Percentiles rank a stretch among this genome's conserved stretches.
These are phyloP conservation scores for Penicillium simplicissimum DNA, from an alignment of 495 filamentous ascomycete genomes.

Conservation along the genomic window DNA sequence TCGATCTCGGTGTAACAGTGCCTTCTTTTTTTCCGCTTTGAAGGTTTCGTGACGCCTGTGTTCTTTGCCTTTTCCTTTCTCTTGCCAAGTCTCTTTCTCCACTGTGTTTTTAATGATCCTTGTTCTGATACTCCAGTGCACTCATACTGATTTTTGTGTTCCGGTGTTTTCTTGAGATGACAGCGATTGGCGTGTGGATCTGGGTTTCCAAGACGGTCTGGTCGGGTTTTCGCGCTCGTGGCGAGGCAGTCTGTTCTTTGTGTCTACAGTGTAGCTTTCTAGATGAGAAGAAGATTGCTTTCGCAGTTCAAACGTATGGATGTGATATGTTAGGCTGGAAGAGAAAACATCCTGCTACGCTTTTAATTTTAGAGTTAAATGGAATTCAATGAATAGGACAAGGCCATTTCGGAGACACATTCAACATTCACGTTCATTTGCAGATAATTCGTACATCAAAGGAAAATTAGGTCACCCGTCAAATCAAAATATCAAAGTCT, in stretches of 20 bases:
- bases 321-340: no score
- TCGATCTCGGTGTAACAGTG: neutral
- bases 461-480: neutral
- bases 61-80: neutral
- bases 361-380: no score
- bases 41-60: neutral
- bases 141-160: conserved; percentile 14
- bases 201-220: conserved; percentile 17
- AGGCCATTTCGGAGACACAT: neutral
- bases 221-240: conserved; percentile 15
- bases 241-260: conserved; percentile 17
- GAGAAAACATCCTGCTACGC: no score
- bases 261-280: conserved; percentile 8
- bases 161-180: conserved; percentile 19
- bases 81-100: conserved; percentile 4
- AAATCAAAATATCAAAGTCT: neutral
- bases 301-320: conserved; percentile 9
- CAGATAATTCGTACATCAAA: conserved; percentile 9
- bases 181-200: conserved; percentile 29
- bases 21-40: neutral
- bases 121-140: conserved; percentile 12
- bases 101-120: conserved; percentile 29
- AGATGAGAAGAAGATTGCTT: conserved; percentile 22
- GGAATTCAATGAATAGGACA: no score
- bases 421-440: conserved; percentile 2